A percentile compares a stretch with the other conserved stretches of the same genome.
Conservation (phyloP, 192 early-diverging fungal genomes). For the Entomortierella parvispora region DNA sequence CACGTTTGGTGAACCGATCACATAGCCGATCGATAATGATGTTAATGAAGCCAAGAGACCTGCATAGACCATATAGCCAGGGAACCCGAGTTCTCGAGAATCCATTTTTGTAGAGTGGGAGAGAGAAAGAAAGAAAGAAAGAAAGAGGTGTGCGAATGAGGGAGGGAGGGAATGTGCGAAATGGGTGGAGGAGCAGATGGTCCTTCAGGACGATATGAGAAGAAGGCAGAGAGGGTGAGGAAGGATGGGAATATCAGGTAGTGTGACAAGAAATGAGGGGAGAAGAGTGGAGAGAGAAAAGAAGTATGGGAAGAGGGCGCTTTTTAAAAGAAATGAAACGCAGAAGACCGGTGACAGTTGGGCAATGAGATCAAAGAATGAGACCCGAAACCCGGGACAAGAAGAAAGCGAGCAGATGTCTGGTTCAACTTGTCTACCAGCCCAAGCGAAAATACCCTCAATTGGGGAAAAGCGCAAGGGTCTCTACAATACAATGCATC, state of each 20-base stretch:
- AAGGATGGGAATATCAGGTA: neutral
- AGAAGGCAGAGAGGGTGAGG: neutral
- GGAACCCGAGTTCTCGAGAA: slow-evolving; percentile 50
- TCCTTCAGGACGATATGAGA: neutral
- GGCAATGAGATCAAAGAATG: neutral
- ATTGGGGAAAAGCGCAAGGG: too few relatives aligned
- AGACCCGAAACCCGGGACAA: neutral
- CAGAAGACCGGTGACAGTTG: neutral
- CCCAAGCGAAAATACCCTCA: too few relatives aligned
- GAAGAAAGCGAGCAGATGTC: neutral
- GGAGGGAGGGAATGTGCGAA: neutral
- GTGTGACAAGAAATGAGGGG: too few relatives aligned
- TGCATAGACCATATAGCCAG: slow-evolving; percentile 56
- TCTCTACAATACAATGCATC: neutral
- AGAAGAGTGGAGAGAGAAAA: neutral
- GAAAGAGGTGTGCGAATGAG: neutral
- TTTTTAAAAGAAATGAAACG: neutral
- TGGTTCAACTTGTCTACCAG: neutral
- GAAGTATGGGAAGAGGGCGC: neutral
- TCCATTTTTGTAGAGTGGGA: slow-evolving; percentile 29
- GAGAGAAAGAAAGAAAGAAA: neutral
- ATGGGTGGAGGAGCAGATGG: neutral
- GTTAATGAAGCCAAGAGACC: slow-evolving; percentile 49
- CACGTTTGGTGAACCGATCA: slow-evolving; percentile 60
- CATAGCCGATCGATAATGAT: slow-evolving; percentile 56